phyloP scores from a whole-genome alignment of 345 rosid genomes.

The Rubroshorea leprosula region DNA sequence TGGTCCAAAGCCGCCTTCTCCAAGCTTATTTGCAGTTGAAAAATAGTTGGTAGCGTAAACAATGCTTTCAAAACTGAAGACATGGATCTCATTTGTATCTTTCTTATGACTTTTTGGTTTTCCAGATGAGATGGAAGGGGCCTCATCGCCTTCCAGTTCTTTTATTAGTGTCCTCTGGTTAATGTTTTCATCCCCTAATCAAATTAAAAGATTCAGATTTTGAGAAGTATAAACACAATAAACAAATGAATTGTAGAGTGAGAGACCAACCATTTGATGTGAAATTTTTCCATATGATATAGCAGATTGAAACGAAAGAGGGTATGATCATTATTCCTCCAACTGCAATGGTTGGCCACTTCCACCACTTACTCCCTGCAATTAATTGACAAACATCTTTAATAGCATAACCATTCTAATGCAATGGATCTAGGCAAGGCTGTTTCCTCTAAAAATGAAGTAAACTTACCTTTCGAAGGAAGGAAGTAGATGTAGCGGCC shows the following conservation, averaged over 20 bases:
- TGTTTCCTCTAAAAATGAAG: not conserved
- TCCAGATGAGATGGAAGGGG: not conserved
- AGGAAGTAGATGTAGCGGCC: not conserved
- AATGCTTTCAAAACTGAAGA: constrained; percentile 1
- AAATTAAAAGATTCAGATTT: not conserved
- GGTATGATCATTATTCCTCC: not conserved
- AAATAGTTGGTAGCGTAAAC: not conserved
- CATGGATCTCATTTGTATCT: not conserved
- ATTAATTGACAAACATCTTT: not conserved
- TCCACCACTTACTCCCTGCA: constrained; percentile 12
- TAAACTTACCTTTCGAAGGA: constrained; percentile 10
- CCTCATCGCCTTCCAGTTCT: not conserved
- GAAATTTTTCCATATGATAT: not conserved
- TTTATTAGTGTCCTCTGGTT: not conserved
- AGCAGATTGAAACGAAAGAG: not conserved
- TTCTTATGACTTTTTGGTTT: no score
- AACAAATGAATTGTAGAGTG: not conserved
- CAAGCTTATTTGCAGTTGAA: not conserved
- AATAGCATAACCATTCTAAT: not conserved
- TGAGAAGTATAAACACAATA: not conserved
- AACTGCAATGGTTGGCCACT: constrained; percentile 1
- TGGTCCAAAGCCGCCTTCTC: constrained; percentile 1
- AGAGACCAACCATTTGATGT: constrained; percentile 1
- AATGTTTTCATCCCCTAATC: not conserved
- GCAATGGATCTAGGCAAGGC: not conserved